Evolutionary conservation across 2,329 filamentous ascomycete species (phyloP), one percentile per base, ranked within the genome.

Genomic region (Hypomyces perniciosus): DNA sequence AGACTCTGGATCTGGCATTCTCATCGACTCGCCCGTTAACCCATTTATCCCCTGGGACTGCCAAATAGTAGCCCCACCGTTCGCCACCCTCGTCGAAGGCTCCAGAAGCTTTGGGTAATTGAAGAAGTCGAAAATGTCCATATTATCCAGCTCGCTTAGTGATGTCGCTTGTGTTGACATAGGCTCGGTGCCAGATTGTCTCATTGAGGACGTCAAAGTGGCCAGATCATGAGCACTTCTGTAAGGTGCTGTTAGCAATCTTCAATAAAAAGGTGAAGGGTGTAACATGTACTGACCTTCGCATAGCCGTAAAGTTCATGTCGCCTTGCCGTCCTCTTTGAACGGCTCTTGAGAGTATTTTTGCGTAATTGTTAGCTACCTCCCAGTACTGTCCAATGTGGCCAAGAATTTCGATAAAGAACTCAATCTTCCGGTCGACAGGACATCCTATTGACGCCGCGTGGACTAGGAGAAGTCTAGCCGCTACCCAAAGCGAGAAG

Each of bases 81-180:
- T 57, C 0, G 51, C 49, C 5, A 57, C 49, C 8, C 56, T 51
- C 6, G 57, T 44, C 4, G 44, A 54, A 10, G 59, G 51, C 30
- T 62, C 59, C 1, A 60, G 50, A 1, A 68, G 51, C 13, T 68
- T 68, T 9, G 71, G 71, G 39, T 68, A 71, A 27, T 73, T 72
- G 59, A 74, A 74, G 51, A 74, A 74, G 55, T 73, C 71, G 41
- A 74, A 74, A 3, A 74, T 63, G 28, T 74, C 71, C 20, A 74
- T 71, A 41, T 67, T 69, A 52, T 74, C 72, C 2, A 74, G 61
- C 50, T 74, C 71, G 53, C 61, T 66, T 4, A 70, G 61, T 0
- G 71, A 68, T 4, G 68, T 67, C 2, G 63, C 57, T 39, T 70
- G 69, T 0, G 69, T 68, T 12, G 68, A 68, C 4, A 67, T 70